These are phyloP conservation scores for Sporothrix pseudoabietina DNA, from an alignment of 2,329 filamentous ascomycete species.

Conservation along the genomic window DNA sequence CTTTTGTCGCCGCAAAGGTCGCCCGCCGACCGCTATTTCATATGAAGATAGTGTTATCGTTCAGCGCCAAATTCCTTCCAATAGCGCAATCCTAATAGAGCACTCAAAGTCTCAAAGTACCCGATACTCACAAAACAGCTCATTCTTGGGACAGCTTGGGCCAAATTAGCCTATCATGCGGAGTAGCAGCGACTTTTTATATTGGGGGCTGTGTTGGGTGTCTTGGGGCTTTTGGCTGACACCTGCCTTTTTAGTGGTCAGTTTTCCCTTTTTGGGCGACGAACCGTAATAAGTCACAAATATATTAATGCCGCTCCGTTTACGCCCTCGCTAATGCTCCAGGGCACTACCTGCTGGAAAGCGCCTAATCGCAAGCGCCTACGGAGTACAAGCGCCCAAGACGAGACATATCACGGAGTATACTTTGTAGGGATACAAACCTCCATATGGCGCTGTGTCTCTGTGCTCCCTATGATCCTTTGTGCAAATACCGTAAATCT, in stretches of 20 bases:
- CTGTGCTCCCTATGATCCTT: neutral
- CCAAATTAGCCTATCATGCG: neutral
- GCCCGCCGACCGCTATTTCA: neutral
- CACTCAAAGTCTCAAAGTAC: neutral
- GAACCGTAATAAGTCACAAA: neutral
- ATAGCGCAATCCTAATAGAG: neutral
- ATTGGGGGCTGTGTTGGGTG: neutral
- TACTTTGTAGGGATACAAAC: neutral
- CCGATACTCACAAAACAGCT: neutral
- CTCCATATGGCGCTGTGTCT: neutral
- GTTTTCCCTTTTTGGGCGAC: neutral
- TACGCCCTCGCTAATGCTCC: neutral
- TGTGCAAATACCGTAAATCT: neutral
- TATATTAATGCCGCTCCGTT: neutral
- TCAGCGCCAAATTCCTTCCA: neutral
- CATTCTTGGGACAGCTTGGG: neutral
- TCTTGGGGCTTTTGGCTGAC: neutral
- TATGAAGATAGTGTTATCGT: neutral
- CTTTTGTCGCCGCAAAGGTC: neutral
- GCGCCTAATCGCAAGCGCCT: neutral
- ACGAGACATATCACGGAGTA: neutral
- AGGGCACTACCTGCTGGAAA: neutral
- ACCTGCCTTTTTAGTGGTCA: constrained; percentile 6
- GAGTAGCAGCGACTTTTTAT: constrained; percentile 8
- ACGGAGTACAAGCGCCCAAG: neutral